These are phyloP conservation scores for Hymenochaete sp. DNA, from an alignment of 1,284 basidiomycete genomes.

Conservation along the genomic window DNA sequence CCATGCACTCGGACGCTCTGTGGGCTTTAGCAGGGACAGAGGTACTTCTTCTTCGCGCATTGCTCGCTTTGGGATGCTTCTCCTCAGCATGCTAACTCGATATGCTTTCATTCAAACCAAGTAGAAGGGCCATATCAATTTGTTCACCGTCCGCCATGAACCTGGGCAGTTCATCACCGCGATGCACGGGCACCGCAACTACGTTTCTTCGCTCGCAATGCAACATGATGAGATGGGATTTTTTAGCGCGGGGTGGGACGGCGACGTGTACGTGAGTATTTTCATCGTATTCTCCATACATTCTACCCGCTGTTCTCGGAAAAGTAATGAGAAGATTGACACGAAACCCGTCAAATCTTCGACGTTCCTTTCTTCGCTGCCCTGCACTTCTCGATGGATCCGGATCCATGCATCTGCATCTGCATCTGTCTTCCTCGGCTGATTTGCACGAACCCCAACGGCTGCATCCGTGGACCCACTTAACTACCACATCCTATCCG, in stretches of 20 bases:
- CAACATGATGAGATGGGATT: constrained; percentile 76
- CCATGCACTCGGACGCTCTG: constrained; percentile 83
- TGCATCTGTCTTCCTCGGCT: too few species aligned
- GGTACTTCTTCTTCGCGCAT: too few species aligned
- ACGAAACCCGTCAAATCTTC: too few species aligned
- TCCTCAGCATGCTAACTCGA: constrained; percentile 14
- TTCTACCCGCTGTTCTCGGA: too few species aligned
- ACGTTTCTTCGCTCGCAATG: constrained; percentile 81
- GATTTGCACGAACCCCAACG: too few species aligned
- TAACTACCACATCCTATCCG: not conserved
- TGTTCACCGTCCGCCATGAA: constrained; percentile 89
- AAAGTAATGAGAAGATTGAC: too few species aligned
- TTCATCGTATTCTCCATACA: too few species aligned
- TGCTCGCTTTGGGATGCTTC: too few species aligned
- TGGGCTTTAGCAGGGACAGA: constrained; percentile 84
- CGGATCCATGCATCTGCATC: too few species aligned
- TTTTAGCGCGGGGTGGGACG: constrained; percentile 93
- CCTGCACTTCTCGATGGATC: too few species aligned
- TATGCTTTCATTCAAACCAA: not conserved
- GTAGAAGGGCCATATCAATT: constrained; percentile 79
- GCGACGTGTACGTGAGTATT: constrained; percentile 72
- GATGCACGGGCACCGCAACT: constrained; percentile 65
- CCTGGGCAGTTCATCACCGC: constrained; percentile 76
- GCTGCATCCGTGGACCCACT: too few species aligned
- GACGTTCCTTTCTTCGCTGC: too few species aligned